Base-by-base conservation (phyloP, 2,329 filamentous ascomycete species). In the Penicillium sp. region DNA sequence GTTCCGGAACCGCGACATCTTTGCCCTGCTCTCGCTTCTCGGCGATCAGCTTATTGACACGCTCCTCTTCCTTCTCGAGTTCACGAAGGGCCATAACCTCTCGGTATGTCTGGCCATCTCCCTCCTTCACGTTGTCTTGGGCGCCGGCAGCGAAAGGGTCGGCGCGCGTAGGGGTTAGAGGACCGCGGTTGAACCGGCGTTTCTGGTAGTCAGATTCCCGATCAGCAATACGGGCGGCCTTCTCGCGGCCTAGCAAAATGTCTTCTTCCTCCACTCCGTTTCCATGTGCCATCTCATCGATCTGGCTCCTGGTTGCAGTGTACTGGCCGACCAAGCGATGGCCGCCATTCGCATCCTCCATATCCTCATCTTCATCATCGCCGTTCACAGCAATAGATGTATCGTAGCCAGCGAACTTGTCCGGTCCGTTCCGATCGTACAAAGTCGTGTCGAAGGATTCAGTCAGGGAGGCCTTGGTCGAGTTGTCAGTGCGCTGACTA, bases 191-290 rank as follows among this genome's bases (percentile, higher is more conserved):
- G 77, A 96, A 96, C 61, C 93, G 88, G 67, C 93, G 91, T 80
- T 96, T 97, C 80, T 99, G 96, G 76, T 99, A 99, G 74, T 98
- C 94, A 65, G 93, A 96, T 82, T 98, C 94, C 71, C 95, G 90
- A 74, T 96, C 94, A 63, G 89, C 84, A 73, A 99, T 98, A 70
- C 94, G 89, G 60, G 90, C 93, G 76, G 92, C 91, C 79, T 94
- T 91, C 82, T 98, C 95, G 68, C 89, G 87, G 48, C 90, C 91
- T 54, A 93, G 84, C 64, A 99, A 83, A 6, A 94, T 89, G 72
- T 99, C 96, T 61, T 94, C 92, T 79, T 97, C 94, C 75, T 96
- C 94, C 28, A 94, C 92, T 46, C 91, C 93, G 64, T 85, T 84
- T 58, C 93, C 93, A 57, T 87, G 88, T 26, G 94, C 89, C 79